Percentiles rank a stretch among this genome's conserved stretches.
These are phyloP conservation scores for Penicillium freii DNA, from an alignment of 2,329 filamentous ascomycete species.

Conservation along the genomic window DNA sequence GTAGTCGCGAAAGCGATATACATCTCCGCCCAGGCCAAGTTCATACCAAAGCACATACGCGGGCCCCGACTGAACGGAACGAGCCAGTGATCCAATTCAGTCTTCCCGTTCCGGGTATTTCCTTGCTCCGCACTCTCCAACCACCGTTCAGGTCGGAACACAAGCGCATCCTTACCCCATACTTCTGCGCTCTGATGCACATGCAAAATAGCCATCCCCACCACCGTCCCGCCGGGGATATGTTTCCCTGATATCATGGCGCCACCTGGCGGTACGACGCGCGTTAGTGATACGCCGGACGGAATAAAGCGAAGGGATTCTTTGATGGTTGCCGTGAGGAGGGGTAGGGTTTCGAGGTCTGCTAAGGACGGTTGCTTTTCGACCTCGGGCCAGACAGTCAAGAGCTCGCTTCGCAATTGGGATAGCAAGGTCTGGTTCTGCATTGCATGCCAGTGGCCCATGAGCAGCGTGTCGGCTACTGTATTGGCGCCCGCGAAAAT, in stretches of 20 bases:
- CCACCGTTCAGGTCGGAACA: not conserved
- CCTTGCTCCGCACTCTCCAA: not conserved
- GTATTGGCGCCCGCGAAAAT: constrained; percentile 14
- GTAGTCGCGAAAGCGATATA: not conserved
- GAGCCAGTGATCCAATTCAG: not conserved
- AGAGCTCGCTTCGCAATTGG: not conserved
- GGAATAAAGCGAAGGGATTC: constrained; percentile 1
- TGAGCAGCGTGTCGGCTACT: constrained; percentile 9
- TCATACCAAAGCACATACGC: constrained; percentile 6
- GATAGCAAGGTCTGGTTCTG: not conserved
- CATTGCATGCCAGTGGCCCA: constrained; percentile 11
- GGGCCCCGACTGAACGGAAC: not conserved
- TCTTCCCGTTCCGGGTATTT: not conserved
- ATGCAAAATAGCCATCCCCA: not conserved
- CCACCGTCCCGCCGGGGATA: not conserved
- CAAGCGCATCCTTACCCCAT: not conserved
- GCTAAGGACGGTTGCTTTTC: not conserved
- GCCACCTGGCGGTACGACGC: not conserved
- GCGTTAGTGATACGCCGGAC: not conserved
- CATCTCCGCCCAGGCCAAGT: constrained; percentile 1
- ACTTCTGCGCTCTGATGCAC: not conserved
- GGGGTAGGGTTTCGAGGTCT: not conserved
- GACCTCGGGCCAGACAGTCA: not conserved
- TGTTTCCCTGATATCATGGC: not conserved
- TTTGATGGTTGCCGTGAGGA: not conserved